phyloP scores from a whole-genome alignment of 2,329 filamentous ascomycete species.

The Pyricularia pennisetigena region DNA sequence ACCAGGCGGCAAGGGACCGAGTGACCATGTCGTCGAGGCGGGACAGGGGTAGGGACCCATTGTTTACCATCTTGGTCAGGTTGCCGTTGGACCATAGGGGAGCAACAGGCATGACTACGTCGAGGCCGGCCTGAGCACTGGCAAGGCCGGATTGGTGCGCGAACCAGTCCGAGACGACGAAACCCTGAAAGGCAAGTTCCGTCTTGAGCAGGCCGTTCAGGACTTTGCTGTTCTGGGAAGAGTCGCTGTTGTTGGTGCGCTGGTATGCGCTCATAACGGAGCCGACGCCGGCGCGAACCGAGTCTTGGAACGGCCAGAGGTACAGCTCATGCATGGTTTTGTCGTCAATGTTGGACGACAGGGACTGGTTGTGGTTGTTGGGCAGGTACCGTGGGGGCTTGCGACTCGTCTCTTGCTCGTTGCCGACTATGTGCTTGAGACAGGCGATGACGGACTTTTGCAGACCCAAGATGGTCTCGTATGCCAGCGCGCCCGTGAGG shows the following conservation, averaged over 20 bases:
- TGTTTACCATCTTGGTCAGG: constrained; percentile 46
- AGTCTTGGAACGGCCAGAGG: constrained; percentile 38
- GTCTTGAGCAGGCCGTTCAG: constrained; percentile 58
- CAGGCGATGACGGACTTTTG: constrained; percentile 40
- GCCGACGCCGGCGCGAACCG: constrained; percentile 50
- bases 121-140: constrained; percentile 53
- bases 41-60: constrained; percentile 44
- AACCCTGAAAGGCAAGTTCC: constrained; percentile 39
- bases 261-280: constrained; percentile 57
- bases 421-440: constrained; percentile 20
- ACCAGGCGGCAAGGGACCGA: constrained; percentile 51
- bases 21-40: constrained; percentile 66
- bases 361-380: constrained; percentile 18
- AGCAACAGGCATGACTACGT: constrained; percentile 56
- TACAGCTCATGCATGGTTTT: constrained; percentile 54
- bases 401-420: constrained; percentile 19
- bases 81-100: constrained; percentile 36
- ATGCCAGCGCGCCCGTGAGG: constrained; percentile 54
- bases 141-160: constrained; percentile 55
- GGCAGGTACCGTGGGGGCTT: neutral
- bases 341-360: constrained; percentile 46
- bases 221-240: constrained; percentile 58
- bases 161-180: constrained; percentile 13
- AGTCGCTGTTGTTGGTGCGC: constrained; percentile 62
- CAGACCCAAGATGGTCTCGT: constrained; percentile 58